These are phyloP conservation scores for Metrosideros polymorpha DNA, from an alignment of 441 rosid species.

Conservation along the genomic window DNA sequence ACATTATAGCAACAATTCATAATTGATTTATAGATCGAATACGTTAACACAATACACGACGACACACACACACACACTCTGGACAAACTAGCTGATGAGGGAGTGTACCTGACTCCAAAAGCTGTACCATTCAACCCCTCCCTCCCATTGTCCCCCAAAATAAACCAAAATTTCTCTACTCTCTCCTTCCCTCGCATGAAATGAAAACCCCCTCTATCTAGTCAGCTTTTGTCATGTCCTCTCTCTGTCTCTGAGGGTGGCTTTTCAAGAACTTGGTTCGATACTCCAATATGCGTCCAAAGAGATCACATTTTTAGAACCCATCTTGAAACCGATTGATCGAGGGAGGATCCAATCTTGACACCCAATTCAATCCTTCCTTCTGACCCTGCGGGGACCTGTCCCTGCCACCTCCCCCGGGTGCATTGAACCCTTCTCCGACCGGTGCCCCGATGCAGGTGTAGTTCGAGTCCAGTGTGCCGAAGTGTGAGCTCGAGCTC, in stretches of 20 bases:
- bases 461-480: slow-evolving; percentile 32
- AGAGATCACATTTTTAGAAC: slow-evolving; percentile 15
- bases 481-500: slow-evolving; percentile 22
- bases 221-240: slow-evolving; percentile 36
- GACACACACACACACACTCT: slow-evolving; percentile 4
- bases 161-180: slow-evolving; percentile 26
- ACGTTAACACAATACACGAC: slow-evolving; percentile 11
- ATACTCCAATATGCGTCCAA: not conserved
- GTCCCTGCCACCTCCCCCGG: slow-evolving; percentile 15
- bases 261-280: slow-evolving; percentile 29
- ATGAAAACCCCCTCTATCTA: slow-evolving; percentile 22
- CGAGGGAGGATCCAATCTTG: slow-evolving; percentile 18
- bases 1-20: not conserved
- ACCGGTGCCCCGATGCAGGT: slow-evolving; percentile 82
- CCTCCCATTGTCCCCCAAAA: slow-evolving; percentile 41
- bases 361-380: not conserved
- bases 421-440: slow-evolving; percentile 21
- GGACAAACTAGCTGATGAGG: slow-evolving; percentile 39
- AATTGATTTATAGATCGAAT: slow-evolving; percentile 13
- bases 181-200: slow-evolving; percentile 24
- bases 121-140: slow-evolving; percentile 19
- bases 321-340: slow-evolving; percentile 48
- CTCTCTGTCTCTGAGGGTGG: slow-evolving; percentile 20
- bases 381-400: slow-evolving; percentile 10
- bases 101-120: slow-evolving; percentile 40